Evolutionary conservation across 1,284 basidiomycete species (phyloP).

Genomic region (Cutaneotrichosporon spelunceum): DNA sequence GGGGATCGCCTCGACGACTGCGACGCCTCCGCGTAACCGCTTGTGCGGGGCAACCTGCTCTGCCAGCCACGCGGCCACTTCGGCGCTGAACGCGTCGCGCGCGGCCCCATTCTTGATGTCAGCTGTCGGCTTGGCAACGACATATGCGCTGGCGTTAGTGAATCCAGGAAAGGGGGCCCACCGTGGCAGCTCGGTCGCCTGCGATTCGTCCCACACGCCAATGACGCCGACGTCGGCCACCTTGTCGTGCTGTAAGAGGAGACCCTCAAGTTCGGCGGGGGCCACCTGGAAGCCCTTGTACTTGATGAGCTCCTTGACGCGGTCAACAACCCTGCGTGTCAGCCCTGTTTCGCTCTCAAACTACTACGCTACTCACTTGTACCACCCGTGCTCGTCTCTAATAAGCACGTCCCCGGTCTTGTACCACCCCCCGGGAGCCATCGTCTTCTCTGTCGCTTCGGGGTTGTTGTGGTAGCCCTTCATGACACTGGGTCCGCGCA

Average conservation of each 20-base stretch:
- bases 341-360: background rate
- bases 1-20: constrained; percentile 53
- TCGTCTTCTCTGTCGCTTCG: constrained; percentile 63
- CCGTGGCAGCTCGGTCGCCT: constrained; percentile 70
- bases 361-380: constrained; percentile 50
- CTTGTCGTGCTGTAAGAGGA: constrained; percentile 68
- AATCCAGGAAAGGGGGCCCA: constrained; percentile 21
- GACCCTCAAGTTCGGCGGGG: constrained; percentile 74
- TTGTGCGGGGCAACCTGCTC: constrained; percentile 56
- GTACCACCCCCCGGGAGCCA: constrained; percentile 68
- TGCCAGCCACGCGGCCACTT: constrained; percentile 63
- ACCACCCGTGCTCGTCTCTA: constrained; percentile 61
- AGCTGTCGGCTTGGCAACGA: constrained; percentile 10
- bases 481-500: constrained; percentile 74
- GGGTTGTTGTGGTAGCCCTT: constrained; percentile 67
- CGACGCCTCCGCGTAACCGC: constrained; percentile 53
- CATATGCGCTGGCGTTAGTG: constrained; percentile 33
- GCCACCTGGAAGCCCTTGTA: constrained; percentile 65
- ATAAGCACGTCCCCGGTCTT: constrained; percentile 76
- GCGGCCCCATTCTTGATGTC: constrained; percentile 13
- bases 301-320: constrained; percentile 76
- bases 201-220: constrained; percentile 60
- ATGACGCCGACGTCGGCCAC: constrained; percentile 70
- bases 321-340: constrained; percentile 30
- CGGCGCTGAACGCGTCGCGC: constrained; percentile 52